Percentiles rank a stretch among this genome's conserved stretches.
Conservation (phyloP, 2,329 filamentous ascomycete species). For the Cadophora luteo-olivacea region DNA sequence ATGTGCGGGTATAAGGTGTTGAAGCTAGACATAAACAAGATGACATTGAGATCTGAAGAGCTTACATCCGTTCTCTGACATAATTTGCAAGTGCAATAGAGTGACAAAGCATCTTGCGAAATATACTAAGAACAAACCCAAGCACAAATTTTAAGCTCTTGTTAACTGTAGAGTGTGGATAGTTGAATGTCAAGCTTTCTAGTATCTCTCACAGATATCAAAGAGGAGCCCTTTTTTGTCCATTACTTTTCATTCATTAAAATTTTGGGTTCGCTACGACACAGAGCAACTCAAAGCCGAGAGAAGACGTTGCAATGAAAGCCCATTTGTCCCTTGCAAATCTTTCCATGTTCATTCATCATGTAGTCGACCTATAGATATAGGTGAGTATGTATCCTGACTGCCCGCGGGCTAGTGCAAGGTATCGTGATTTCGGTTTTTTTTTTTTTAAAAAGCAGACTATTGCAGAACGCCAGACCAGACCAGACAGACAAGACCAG, state of each 20-base stretch:
- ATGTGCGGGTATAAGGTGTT: no score
- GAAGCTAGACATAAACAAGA: no score
- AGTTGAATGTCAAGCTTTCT: not conserved
- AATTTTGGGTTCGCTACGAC: not conserved
- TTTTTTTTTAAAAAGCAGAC: no score
- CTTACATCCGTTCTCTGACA: no score
- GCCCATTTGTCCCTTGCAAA: not conserved
- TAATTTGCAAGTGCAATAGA: no score
- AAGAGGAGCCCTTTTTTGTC: not conserved
- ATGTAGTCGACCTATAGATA: not conserved
- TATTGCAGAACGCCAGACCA: constrained; percentile 1
- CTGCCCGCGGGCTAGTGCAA: not conserved
- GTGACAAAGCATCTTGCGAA: no score
- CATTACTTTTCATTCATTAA: not conserved
- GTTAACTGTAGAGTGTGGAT: no score
- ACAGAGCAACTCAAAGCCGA: not conserved
- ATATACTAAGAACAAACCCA: no score
- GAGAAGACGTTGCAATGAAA: not conserved
- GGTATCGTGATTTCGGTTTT: no score
- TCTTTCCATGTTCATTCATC: not conserved
- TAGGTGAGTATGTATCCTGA: not conserved
- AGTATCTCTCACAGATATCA: not conserved
- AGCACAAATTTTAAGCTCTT: no score
- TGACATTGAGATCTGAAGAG: no score
- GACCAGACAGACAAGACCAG: not conserved